These are phyloP conservation scores for Pilatotrama ljubarskyi DNA, from an alignment of 768 basidiomycete species.

Conservation along the genomic window DNA sequence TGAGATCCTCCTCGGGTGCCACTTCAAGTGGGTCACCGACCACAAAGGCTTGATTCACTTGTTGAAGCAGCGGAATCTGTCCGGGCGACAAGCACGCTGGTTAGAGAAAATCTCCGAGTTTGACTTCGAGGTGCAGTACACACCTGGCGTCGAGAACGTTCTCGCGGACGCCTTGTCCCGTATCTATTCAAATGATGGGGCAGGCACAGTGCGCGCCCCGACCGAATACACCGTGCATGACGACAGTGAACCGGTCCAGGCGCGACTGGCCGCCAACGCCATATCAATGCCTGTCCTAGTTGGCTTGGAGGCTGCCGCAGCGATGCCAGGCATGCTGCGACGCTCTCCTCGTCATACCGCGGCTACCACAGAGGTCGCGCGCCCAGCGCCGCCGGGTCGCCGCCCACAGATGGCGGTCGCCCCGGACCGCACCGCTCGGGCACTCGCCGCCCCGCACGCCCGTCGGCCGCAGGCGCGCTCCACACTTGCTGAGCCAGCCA, in stretches of 20 bases:
- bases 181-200: conserved; percentile 21
- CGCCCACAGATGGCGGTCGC: too few species aligned
- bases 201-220: conserved; percentile 12
- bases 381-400: too few species aligned
- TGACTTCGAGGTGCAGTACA: conserved; percentile 31
- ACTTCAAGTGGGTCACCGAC: conserved; percentile 29
- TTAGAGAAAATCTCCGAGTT: conserved; percentile 29
- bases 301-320: conserved; percentile 9
- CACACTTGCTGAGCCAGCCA: too few species aligned
- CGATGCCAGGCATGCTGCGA: neutral
- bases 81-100: too few species aligned
- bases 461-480: too few species aligned
- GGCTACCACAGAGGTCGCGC: too few species aligned
- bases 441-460: too few species aligned
- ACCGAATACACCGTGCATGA: conserved; percentile 12
- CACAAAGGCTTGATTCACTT: conserved; percentile 28
- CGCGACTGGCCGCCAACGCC: neutral
- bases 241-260: neutral
- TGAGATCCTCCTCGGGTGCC: conserved; percentile 23
- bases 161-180: conserved; percentile 25
- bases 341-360: neutral
- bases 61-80: conserved; percentile 24
- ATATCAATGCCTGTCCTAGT: conserved; percentile 20
- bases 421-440: too few species aligned
- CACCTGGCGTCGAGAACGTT: conserved; percentile 29